These are phyloP conservation scores for Lenwebbia sp. DNA, from an alignment of 345 rosid genomes.

Conservation along the genomic window DNA sequence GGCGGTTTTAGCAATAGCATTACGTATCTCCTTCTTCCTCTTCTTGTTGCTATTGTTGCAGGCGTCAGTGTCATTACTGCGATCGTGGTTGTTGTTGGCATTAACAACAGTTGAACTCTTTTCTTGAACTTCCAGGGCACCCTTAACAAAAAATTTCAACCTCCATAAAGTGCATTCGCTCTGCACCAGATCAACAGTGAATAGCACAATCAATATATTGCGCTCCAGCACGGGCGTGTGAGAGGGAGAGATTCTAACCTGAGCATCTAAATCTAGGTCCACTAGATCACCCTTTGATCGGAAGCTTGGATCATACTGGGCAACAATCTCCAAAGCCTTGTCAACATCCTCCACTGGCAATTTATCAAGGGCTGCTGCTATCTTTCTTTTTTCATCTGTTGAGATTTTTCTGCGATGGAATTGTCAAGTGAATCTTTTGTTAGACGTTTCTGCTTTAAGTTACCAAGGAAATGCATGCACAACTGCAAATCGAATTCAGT, in stretches of 20 bases:
- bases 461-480: background rate
- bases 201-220: background rate
- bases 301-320: constrained; percentile 50
- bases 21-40: constrained; percentile 35
- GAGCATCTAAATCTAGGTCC: constrained; percentile 68
- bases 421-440: background rate
- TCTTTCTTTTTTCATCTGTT: constrained; percentile 54
- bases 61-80: background rate
- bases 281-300: constrained; percentile 52
- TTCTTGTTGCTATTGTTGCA: constrained; percentile 10
- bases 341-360: constrained; percentile 60
- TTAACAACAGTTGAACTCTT: background rate
- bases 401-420: constrained; percentile 45
- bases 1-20: constrained; percentile 29
- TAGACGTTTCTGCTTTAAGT: background rate
- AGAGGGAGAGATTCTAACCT: constrained; percentile 16
- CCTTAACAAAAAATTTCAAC: constrained; percentile 5
- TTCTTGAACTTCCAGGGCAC: constrained; percentile 4
- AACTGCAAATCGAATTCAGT: background rate
- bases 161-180: constrained; percentile 11
- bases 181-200: background rate
- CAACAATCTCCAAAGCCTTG: constrained; percentile 65
- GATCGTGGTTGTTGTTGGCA: background rate
- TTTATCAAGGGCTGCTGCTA: constrained; percentile 41
- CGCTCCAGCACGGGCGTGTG: background rate